phyloP scores from a whole-genome alignment of 345 rosid genomes.

The Psidium friedrichsthalianum region DNA sequence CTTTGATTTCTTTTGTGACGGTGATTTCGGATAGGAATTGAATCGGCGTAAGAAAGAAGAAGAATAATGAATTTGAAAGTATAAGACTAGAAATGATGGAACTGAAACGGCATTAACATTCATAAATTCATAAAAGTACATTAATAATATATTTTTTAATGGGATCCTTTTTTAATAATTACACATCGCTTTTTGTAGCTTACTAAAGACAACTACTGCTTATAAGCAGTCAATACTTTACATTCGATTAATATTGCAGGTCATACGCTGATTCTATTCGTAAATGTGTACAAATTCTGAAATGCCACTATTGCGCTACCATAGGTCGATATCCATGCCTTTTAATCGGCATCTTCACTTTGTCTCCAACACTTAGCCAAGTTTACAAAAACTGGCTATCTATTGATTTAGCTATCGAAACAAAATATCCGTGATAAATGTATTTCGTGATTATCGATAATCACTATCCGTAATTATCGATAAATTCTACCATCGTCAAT shows the following conservation, averaged over 20 bases:
- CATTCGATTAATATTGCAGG: not conserved
- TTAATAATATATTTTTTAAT: not conserved
- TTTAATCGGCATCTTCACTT: not conserved
- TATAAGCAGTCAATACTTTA: not conserved
- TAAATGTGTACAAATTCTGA: not conserved
- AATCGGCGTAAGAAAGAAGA: not conserved
- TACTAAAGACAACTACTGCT: not conserved
- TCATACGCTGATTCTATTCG: rapidly evolving
- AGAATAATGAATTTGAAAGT: not conserved
- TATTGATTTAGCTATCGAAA: not conserved
- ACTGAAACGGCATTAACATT: not conserved
- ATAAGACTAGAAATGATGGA: not conserved
- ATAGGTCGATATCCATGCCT: not conserved
- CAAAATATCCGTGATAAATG: rapidly evolving
- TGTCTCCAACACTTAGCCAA: not conserved
- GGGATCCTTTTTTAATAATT: not conserved
- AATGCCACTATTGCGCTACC: not conserved
- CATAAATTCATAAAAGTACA: not conserved
- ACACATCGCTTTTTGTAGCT: rapidly evolving
- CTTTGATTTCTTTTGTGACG: not conserved
- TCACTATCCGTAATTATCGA: not conserved
- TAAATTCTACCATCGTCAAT: not conserved
- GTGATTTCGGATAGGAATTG: not conserved
- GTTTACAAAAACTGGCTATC: not conserved
- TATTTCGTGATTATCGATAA: too few relatives aligned